These are phyloP conservation scores for Solanum rostratum DNA, from an alignment of 257 asterid species.

Conservation along the genomic window DNA sequence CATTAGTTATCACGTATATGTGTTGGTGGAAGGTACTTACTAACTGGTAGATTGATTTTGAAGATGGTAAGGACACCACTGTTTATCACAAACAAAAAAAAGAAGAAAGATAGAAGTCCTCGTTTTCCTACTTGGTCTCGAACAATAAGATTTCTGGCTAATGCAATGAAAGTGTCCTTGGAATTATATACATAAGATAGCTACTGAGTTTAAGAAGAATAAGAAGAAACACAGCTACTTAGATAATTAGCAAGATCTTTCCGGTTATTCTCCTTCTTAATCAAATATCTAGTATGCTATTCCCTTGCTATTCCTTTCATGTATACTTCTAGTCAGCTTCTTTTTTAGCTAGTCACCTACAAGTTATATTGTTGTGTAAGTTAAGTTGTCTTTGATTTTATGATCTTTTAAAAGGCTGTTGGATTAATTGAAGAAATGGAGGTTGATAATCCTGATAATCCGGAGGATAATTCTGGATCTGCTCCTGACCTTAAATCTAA, in stretches of 20 bases:
- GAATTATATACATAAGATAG: not conserved
- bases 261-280: not conserved
- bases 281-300: not conserved
- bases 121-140: not conserved
- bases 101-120: not conserved
- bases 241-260: not conserved
- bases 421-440: constrained; percentile 95
- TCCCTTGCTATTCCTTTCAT: not conserved
- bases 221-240: not conserved
- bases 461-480: constrained; percentile 64
- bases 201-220: not conserved
- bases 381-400: not conserved
- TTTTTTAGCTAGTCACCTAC: not conserved
- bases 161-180: not conserved
- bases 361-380: not conserved
- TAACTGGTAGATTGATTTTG: not conserved
- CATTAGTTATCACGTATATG: not conserved
- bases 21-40: not conserved
- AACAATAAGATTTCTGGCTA: not conserved
- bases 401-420: constrained; percentile 44
- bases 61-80: not conserved
- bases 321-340: not conserved
- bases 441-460: constrained; percentile 54
- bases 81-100: not conserved
- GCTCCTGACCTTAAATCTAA: constrained; percentile 59